Base-by-base conservation (phyloP, 352 stramenopile genomes). In the Phytophthora citrophthora region DNA sequence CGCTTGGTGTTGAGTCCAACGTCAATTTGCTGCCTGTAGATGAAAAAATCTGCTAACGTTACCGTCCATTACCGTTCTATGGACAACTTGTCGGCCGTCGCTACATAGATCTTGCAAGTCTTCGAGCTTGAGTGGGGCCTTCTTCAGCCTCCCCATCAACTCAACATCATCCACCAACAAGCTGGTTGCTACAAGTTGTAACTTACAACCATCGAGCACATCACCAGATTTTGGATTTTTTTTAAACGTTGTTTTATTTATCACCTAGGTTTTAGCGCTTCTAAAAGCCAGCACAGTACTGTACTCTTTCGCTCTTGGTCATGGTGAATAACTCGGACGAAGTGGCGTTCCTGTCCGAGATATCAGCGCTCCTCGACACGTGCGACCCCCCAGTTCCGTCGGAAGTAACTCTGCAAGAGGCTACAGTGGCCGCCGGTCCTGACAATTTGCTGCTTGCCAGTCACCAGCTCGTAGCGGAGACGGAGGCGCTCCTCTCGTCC, bases 81-180 rank as follows among this genome's bases (percentile, higher is more conserved):
- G 34, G 20, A 86, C 31, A n/a, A 83, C 65, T 40, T 73, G 61
- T 6, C 44, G 58, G 16, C 61, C 76, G 18, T 88, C 86, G n/a
- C 51, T 61, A 54, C 79, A 88, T 11, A 88, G 51, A 6, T 70
- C 40, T n/a, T 55, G 57, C 23, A 88, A 53, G 27, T 83, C 79
- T 1, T 68, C 53, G 2, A 88, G 50, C n/a, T 68, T 51, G n/a
- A 77, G 34, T 2, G 81, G 81, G 0, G 81, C 79, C 16, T 76
- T 74, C 62, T 74, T 72, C n/a, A 90, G 60, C 32, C 68, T 61
- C 0, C n/a, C 15, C 2, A 75, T 63, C 13, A 47, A 36, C 34
- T 89, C 83, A 8, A 74, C 70, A 5, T 59, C 61, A 24, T 76
- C 70, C 12, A 86, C 81, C 13, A 90, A 20, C 20, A 20, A 20